Conservation (phyloP, 2,329 filamentous ascomycete genomes). For the Byssoonygena ceratinophila region DNA sequence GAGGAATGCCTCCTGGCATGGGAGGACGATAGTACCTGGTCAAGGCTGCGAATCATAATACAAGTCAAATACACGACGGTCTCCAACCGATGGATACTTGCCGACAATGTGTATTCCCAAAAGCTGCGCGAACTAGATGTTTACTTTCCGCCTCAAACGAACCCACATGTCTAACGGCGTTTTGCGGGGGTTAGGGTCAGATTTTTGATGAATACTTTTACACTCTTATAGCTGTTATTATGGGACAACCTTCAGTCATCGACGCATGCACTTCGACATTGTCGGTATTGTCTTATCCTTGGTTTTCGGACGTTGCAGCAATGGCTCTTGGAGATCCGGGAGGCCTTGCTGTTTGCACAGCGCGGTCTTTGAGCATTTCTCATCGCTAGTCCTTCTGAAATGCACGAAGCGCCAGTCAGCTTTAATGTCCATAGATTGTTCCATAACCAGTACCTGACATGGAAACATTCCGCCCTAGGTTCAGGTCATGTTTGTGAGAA, state of each 20-base stretch:
- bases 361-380: too few relatives aligned
- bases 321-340: too few relatives aligned
- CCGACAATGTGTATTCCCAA: neutral
- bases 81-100: neutral
- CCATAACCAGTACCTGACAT: too few relatives aligned
- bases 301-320: neutral
- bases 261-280: neutral
- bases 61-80: neutral
- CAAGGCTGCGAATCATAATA: neutral
- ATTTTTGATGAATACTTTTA: neutral
- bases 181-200: neutral
- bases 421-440: too few relatives aligned
- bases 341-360: too few relatives aligned
- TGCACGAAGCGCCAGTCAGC: too few relatives aligned
- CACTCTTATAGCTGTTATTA: neutral
- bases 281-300: neutral
- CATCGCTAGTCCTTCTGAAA: too few relatives aligned
- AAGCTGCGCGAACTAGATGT: neutral
- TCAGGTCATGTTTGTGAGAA: too few relatives aligned
- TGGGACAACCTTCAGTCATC: neutral
- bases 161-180: conserved; percentile 2
- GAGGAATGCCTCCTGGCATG: conserved; percentile 44
- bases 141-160: neutral
- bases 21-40: conserved; percentile 31
- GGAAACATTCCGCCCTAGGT: too few relatives aligned